Evolutionary conservation across 306 rosid species (phyloP).

Genomic region (Glycine latifolia): DNA sequence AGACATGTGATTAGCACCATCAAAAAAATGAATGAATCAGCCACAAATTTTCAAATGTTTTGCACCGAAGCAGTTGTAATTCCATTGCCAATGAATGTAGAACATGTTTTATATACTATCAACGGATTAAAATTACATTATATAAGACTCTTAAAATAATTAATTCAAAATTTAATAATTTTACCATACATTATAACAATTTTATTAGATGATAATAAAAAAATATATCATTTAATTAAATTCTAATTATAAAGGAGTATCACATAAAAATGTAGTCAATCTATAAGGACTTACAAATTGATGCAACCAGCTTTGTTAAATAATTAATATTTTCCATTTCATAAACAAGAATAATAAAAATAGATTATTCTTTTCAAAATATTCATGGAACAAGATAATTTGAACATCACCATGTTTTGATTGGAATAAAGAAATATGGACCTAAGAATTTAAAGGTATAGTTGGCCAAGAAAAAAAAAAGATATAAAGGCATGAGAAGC

Average conservation of each 20-base stretch:
- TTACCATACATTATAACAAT: too few species aligned
- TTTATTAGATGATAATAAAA: not conserved
- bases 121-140: too few species aligned
- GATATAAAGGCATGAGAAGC: conserved; percentile 16
- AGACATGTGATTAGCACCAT: not conserved
- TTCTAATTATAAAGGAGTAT: not conserved
- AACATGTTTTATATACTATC: too few species aligned
- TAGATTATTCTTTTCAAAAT: not conserved
- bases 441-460: too few species aligned
- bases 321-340: not conserved
- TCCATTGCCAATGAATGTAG: not conserved
- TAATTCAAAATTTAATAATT: too few species aligned
- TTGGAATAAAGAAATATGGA: not conserved
- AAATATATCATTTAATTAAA: too few species aligned
- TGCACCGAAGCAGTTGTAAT: not conserved
- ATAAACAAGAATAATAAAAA: not conserved
- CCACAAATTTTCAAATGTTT: not conserved
- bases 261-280: not conserved
- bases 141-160: too few species aligned
- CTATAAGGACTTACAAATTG: not conserved
- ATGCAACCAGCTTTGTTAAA: too few species aligned
- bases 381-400: not conserved
- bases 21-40: not conserved
- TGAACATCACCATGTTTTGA: not conserved
- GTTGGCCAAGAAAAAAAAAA: too few species aligned